Evolutionary conservation across 78 protist genomes (phyloP).

Genomic region (Isochrysis galbana): DNA sequence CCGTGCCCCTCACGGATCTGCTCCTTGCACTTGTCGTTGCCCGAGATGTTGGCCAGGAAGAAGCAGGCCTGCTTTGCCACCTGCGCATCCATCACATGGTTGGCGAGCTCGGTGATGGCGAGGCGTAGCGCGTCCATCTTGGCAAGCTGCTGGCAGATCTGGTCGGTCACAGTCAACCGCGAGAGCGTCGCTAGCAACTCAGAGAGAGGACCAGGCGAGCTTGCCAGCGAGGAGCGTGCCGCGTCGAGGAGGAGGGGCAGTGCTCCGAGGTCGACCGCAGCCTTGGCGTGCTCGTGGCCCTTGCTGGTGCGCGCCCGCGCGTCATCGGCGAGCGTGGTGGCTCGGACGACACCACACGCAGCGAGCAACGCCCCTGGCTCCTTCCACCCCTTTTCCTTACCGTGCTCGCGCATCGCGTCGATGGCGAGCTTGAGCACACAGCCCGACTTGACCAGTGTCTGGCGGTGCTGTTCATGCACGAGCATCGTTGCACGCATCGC

Average conservation of each 20-base stretch:
- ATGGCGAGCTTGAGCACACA: not conserved
- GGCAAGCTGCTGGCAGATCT: not conserved
- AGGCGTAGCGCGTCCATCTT: not conserved
- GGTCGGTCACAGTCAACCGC: not conserved
- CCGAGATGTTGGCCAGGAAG: constrained; percentile 17
- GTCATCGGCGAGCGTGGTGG: constrained; percentile 38
- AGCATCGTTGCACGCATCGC: not conserved
- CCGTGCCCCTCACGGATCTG: not conserved
- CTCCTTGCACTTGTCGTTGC: constrained; percentile 17
- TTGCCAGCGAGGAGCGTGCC: not conserved
- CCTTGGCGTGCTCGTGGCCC: constrained; percentile 34
- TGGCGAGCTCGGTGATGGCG: not conserved
- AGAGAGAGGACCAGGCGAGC: not conserved
- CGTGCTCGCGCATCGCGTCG: not conserved
- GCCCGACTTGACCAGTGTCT: not conserved
- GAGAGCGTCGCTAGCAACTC: not conserved
- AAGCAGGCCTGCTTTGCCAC: constrained; percentile 30
- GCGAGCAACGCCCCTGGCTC: not conserved
- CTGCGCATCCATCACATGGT: not conserved
- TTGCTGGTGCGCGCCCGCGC: not conserved
- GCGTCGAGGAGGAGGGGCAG: constrained; percentile 32
- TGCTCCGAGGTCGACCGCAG: not conserved
- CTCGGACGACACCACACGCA: constrained; percentile 31
- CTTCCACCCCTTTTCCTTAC: not conserved
- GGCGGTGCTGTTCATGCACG: not conserved